Conservation (phyloP, 495 filamentous ascomycete genomes). For the Podospora bellae-mahoneyi region DNA sequence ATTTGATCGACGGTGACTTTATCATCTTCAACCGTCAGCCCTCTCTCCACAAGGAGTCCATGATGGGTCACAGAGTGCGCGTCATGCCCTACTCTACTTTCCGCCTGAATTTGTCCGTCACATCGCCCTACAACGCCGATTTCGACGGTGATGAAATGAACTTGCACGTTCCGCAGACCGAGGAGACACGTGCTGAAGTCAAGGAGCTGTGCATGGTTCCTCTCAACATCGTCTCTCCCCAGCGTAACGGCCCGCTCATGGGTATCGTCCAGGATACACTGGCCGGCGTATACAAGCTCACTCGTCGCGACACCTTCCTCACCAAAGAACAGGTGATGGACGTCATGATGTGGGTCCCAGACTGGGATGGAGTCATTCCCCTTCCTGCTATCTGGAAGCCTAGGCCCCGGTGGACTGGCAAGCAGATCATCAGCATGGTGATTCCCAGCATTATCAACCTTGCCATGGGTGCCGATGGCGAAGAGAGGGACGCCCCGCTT, state of each 20-base stretch:
- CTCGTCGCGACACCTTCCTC: slow-evolving; percentile 86
- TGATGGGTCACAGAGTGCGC: slow-evolving; percentile 97
- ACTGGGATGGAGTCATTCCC: slow-evolving; percentile 95
- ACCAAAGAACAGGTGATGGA: slow-evolving; percentile 91
- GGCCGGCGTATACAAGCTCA: slow-evolving; percentile 94
- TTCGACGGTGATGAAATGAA: slow-evolving; percentile 99
- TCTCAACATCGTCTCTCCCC: slow-evolving; percentile 94
- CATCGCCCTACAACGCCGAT: slow-evolving; percentile 97
- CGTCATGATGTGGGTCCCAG: slow-evolving; percentile 90
- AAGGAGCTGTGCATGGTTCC: slow-evolving; percentile 93
- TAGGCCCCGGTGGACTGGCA: slow-evolving; percentile 93
- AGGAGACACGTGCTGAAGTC: slow-evolving; percentile 92
- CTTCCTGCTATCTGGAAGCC: slow-evolving; percentile 88
- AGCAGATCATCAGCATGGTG: slow-evolving; percentile 92
- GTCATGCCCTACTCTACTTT: slow-evolving; percentile 99
- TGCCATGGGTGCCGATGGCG: slow-evolving; percentile 50
- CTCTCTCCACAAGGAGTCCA: slow-evolving; percentile 98
- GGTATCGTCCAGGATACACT: slow-evolving; percentile 98
- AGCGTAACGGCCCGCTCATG: slow-evolving; percentile 96
- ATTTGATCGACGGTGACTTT: slow-evolving; percentile 90
- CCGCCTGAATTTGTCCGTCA: slow-evolving; percentile 93
- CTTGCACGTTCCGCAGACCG: slow-evolving; percentile 94
- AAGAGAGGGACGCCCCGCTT: slow-evolving; percentile 56
- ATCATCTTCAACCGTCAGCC: slow-evolving; percentile 99
- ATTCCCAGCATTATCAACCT: slow-evolving; percentile 86